phyloP scores from a whole-genome alignment of 2,329 filamentous ascomycete species.

The Periconia sp. region DNA sequence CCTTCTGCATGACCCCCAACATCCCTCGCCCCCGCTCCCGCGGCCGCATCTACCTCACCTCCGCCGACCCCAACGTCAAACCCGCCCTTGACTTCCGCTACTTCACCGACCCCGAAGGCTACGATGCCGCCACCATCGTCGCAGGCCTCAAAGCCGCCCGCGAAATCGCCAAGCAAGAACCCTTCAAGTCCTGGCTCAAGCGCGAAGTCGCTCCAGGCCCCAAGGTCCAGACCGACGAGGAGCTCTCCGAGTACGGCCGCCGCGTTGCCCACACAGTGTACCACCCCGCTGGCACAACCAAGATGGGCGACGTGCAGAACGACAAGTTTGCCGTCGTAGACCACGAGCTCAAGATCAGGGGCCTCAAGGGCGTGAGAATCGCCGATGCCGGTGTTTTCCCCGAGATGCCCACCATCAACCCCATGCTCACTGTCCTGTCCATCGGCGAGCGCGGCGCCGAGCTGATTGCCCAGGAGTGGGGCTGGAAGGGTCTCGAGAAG shows the following conservation, averaged over 20 bases:
- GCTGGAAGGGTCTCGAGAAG: constrained; percentile 65
- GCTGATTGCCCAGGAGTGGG: constrained; percentile 76
- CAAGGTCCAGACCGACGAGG: constrained; percentile 75
- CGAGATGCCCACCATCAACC: constrained; percentile 84
- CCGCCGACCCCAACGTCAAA: constrained; percentile 75
- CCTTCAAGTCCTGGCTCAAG: constrained; percentile 85
- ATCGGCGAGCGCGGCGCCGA: constrained; percentile 86
- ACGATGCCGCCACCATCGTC: constrained; percentile 82
- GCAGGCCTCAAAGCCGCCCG: constrained; percentile 79
- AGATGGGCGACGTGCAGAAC: constrained; percentile 77
- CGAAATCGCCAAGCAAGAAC: constrained; percentile 73
- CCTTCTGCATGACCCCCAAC: constrained; percentile 93
- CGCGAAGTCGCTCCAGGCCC: constrained; percentile 81
- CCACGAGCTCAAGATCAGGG: constrained; percentile 72
- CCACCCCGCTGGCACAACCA: constrained; percentile 86
- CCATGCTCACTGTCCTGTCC: constrained; percentile 86
- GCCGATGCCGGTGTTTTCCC: constrained; percentile 90
- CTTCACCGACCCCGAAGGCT: constrained; percentile 85
- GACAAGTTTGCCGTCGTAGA: constrained; percentile 84
- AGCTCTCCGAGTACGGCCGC: constrained; percentile 80
- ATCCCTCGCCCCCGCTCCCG: constrained; percentile 82
- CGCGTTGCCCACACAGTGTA: constrained; percentile 87
- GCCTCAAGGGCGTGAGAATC: constrained; percentile 75
- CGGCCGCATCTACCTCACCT: constrained; percentile 78
- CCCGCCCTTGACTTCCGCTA: constrained; percentile 87